Percentiles rank a stretch among this genome's conserved stretches.
Evolutionary conservation across 768 basidiomycete species (phyloP).

Genomic region (Russula dissimulans): DNA sequence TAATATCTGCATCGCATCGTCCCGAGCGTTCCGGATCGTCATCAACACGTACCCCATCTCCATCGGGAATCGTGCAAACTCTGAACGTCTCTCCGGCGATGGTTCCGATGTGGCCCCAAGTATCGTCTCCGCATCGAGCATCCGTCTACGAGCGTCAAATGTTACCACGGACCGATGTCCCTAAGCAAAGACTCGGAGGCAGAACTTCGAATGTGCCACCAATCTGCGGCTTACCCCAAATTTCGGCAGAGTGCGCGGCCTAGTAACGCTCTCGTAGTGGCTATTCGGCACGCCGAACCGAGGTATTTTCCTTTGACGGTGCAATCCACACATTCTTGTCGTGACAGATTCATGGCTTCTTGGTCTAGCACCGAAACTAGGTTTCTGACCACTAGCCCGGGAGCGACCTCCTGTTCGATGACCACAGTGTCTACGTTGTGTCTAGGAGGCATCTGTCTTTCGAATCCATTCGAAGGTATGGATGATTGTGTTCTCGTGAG

Average conservation of each 20-base stretch:
- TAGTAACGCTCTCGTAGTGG: neutral
- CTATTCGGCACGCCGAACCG: too few relatives aligned
- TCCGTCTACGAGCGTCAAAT: neutral
- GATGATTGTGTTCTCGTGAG: neutral
- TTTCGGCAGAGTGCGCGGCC: neutral
- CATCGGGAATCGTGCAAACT: neutral
- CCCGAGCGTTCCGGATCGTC: constrained; percentile 8
- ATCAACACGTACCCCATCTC: neutral
- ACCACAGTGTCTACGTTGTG: neutral
- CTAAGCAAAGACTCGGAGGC: neutral
- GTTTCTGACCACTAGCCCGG: too few relatives aligned
- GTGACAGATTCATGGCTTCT: too few relatives aligned
- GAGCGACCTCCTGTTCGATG: neutral
- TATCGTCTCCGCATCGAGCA: neutral
- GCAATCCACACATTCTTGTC: too few relatives aligned
- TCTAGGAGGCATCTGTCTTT: neutral
- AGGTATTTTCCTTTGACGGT: too few relatives aligned
- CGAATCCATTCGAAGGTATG: neutral
- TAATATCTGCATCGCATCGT: neutral
- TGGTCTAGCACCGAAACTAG: too few relatives aligned
- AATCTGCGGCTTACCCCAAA: neutral
- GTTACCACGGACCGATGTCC: neutral
- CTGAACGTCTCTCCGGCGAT: neutral
- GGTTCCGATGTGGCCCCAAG: neutral
- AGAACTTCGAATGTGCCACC: neutral